phyloP scores from a whole-genome alignment of 2,329 filamentous ascomycete species.

The Annulohypoxylon truncatum region DNA sequence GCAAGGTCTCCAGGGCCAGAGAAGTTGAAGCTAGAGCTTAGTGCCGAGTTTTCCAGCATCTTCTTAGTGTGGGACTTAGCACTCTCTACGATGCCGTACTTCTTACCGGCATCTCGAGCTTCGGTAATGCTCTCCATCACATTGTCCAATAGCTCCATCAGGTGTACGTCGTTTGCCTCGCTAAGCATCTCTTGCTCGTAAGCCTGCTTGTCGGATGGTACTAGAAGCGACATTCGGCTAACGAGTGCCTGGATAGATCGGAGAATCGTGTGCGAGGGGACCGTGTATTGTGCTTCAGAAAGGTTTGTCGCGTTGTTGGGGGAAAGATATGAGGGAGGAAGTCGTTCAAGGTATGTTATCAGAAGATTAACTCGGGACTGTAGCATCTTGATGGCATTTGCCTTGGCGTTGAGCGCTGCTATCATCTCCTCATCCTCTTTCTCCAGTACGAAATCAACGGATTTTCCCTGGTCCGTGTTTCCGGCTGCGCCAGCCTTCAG shows the following conservation, averaged over 20 bases:
- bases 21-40: conserved; percentile 36
- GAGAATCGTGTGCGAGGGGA: conserved; percentile 77
- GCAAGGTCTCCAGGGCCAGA: conserved; percentile 46
- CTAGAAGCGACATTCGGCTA: conserved; percentile 82
- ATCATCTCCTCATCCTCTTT: conserved; percentile 71
- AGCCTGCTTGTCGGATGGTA: conserved; percentile 73
- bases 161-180: conserved; percentile 85
- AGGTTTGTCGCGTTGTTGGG: conserved; percentile 52
- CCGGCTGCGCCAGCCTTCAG: conserved; percentile 51
- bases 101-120: conserved; percentile 79
- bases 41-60: conserved; percentile 21
- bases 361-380: conserved; percentile 80
- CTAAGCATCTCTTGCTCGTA: conserved; percentile 78
- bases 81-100: conserved; percentile 71
- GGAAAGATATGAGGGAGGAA: conserved; percentile 74
- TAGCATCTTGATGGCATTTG: conserved; percentile 94
- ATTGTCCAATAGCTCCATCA: conserved; percentile 79
- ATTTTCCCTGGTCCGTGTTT: conserved; percentile 36
- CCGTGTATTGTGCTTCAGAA: conserved; percentile 53
- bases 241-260: conserved; percentile 90
- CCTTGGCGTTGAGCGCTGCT: conserved; percentile 80
- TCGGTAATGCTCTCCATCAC: conserved; percentile 79
- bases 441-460: conserved; percentile 61
- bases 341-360: conserved; percentile 78
- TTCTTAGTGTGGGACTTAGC: conserved; percentile 48